Evolutionary conservation across 371 early-diverging fungal species (phyloP), one percentile per base, ranked within the genome.

Genomic region (Mucor saturninus): DNA sequence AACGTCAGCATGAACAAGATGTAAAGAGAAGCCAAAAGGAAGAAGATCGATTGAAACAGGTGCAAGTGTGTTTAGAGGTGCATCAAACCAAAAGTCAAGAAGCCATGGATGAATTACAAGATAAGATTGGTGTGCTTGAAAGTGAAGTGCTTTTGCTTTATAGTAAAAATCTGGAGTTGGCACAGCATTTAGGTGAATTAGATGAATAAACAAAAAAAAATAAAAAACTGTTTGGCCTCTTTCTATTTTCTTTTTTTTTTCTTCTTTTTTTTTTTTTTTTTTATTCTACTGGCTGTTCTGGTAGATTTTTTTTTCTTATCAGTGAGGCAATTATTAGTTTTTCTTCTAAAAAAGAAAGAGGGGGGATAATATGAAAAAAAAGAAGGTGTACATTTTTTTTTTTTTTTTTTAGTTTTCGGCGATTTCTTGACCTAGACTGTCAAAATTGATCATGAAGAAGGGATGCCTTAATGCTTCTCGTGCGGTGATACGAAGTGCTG

Each of bases 391-490:
- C 15, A 9, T 40, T 2, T 28, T 21, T 59, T 6, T 31, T 40
- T 40, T 21, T 21, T 21, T 21, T 21, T 21, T 35, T 48, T 38
- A 54, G 5, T 29, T 14, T 35, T 54, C 61, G 2, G 38, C 38
- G 6, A 74, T 49, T 48, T 74, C 74, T 54, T 55, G 68, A 42
- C 77, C 77, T 54, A 64, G 63, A 8, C 68, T 62, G 40, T 80
- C 80, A 58, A 77, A 73, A 7, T 58, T 32, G 21, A 75, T 66
- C 56, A 73, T 67, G 68, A 97, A 96, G 62, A 93, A 97, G 13
- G 91, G 88, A 66, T 95, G 94, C 14, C 84, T 75, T 39, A 98
- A 73, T 1, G 94, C 93, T 56, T 93, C 89, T 54, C 89, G 80
- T 0, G 96, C 96, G 3, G 93, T 86, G 43, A 95, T 93, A 32